Base-by-base conservation (phyloP, 23 red algal species). In the Cyanidiococcus yangmingshanensis region DNA sequence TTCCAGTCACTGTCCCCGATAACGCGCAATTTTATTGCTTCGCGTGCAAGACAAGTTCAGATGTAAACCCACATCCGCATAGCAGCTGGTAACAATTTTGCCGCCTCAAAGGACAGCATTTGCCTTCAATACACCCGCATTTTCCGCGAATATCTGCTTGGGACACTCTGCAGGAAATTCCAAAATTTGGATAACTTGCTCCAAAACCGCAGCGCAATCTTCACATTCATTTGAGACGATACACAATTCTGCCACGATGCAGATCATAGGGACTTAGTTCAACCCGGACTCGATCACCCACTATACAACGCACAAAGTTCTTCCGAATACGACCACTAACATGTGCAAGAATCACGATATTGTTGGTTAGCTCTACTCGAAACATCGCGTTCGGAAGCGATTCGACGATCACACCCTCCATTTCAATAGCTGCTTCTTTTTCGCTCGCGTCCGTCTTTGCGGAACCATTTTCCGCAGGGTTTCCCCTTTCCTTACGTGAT, bases 271-370 rank as follows among this genome's bases (percentile, higher is more conserved):
- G 92, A 26, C 82, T 87, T 17, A 96, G 68, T 35, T 90, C 85
- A 39, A 89, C 88, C n/a, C 76, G 68, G 21, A 96, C 92, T 21
- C 75, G 80, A 71, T 96, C 92, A 36, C 92, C 92, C 27, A 90
- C 92, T 31, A 96, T 87, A 79, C 90, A 90, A 51, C 85, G 84
- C 74, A 96, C 90, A 80, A 80, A 90, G 68, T 96, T 96, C 81
- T 96, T 96, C 39, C 92, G 71, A 57, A 96, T 90, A 79, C 82
- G 87, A 29, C 92, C 92, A 32, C 82, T 83, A 57, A 96, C 90
- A 33, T 96, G 92, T n/a, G 87, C 88, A 12, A 87, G 79, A 33
- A 96, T 37, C 75, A 79, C 33, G 3, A 25, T 30, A 15, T 80
- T 80, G 58, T 96, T 96, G 1, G 87, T 84, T 21, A 96, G 74